Evolutionary conservation across 2,329 filamentous ascomycete genomes (phyloP).

Genomic region (Calonectria crousiana): DNA sequence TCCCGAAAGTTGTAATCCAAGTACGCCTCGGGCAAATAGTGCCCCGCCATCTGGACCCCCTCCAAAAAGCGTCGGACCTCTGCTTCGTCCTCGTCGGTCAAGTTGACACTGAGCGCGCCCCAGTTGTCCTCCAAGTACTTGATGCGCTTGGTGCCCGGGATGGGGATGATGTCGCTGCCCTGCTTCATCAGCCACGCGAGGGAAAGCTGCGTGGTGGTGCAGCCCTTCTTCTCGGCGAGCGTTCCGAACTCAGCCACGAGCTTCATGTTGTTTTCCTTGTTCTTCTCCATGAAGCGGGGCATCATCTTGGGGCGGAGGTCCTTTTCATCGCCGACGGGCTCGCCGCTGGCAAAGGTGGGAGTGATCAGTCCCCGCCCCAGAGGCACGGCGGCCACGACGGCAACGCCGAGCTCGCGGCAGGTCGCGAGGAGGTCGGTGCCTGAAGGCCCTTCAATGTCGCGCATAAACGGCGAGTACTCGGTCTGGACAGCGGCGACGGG

Average conservation of each 20-base stretch:
- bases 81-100: conserved; percentile 47
- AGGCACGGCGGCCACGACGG: conserved; percentile 69
- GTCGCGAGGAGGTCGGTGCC: conserved; percentile 62
- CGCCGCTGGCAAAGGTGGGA: conserved; percentile 59
- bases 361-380: conserved; percentile 70
- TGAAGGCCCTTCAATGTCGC: conserved; percentile 67
- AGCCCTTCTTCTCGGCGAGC: conserved; percentile 64
- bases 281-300: conserved; percentile 39
- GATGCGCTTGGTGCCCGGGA: conserved; percentile 56
- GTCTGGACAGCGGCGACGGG: conserved; percentile 65
- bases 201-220: conserved; percentile 67
- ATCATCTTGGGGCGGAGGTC: conserved; percentile 19
- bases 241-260: conserved; percentile 62
- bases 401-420: conserved; percentile 68
- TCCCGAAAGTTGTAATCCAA: conserved; percentile 12
- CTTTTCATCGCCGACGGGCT: conserved; percentile 49
- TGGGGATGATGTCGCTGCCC: conserved; percentile 69
- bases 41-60: conserved; percentile 22
- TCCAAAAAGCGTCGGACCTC: conserved; percentile 40
- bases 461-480: conserved; percentile 65
- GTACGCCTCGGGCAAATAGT: conserved; percentile 5
- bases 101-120: conserved; percentile 42
- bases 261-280: conserved; percentile 60
- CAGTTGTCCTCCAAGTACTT: conserved; percentile 58
- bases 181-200: conserved; percentile 72